Conservation (phyloP, 345 rosid genomes). For the Pseudoturritis turrita region DNA sequence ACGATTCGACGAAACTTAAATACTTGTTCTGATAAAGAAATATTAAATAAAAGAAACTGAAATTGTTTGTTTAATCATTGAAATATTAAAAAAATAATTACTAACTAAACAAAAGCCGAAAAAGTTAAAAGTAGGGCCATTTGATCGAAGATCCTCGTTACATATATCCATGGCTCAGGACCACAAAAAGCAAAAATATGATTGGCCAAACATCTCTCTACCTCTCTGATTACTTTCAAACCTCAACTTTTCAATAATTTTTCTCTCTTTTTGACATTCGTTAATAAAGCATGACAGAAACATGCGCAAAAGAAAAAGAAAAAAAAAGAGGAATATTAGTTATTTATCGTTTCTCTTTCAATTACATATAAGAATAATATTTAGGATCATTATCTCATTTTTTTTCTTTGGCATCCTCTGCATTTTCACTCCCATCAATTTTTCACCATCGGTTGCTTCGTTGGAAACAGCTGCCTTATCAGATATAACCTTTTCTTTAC, state of each 20-base stretch:
- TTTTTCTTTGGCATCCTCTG: no score
- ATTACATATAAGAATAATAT: no score
- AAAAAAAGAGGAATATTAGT: neutral
- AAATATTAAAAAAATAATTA: neutral
- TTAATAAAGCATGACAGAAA: slow-evolving; percentile 9
- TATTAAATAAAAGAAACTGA: neutral
- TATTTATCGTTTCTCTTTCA: no score
- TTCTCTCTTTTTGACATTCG: neutral
- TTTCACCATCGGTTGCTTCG: no score
- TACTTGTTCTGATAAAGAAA: neutral
- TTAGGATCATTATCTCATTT: no score
- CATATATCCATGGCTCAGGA: neutral
- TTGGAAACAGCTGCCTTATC: no score
- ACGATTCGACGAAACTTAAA: no score
- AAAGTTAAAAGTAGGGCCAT: neutral
- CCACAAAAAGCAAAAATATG: slow-evolving; percentile 10
- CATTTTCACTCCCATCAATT: no score
- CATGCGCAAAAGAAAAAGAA: no score
- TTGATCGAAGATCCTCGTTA: neutral
- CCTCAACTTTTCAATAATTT: slow-evolving; percentile 8
- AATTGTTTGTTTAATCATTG: neutral
- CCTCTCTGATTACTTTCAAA: neutral
- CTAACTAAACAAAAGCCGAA: neutral
- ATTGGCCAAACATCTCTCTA: neutral
- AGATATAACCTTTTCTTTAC: no score